Conservation (phyloP, 176 grass and related monocot genomes). For the Alloteropsis semialata region DNA sequence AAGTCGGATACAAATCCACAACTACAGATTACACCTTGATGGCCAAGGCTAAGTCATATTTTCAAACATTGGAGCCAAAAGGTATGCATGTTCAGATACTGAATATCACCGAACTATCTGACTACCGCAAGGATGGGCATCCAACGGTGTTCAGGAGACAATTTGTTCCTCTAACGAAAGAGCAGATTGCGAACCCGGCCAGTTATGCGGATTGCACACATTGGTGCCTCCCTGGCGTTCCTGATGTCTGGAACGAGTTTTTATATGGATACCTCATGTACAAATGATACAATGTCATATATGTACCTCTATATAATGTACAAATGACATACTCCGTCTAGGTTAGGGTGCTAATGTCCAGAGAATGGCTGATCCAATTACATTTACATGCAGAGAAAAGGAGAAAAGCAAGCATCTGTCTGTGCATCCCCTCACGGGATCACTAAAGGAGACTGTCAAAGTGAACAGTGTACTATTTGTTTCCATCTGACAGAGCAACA, state of each 20-base stretch:
- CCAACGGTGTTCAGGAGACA: constrained; percentile 51
- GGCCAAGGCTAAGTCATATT: constrained; percentile 31
- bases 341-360: constrained; percentile 14
- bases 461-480: not conserved
- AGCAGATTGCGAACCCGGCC: constrained; percentile 46
- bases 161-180: constrained; percentile 29
- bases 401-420: not conserved
- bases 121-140: constrained; percentile 72
- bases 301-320: not conserved
- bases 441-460: not conserved
- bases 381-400: not conserved
- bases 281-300: not conserved
- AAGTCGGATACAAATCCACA: constrained; percentile 31
- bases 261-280: constrained; percentile 47
- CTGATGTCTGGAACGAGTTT: constrained; percentile 68
- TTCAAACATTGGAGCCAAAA: constrained; percentile 35
- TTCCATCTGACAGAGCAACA: not conserved
- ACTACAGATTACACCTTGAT: constrained; percentile 61
- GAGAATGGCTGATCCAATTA: not conserved
- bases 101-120: constrained; percentile 64
- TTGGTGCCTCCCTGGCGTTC: constrained; percentile 62
- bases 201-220: constrained; percentile 62
- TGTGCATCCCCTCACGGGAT: not conserved
- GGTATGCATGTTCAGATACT: constrained; percentile 61
- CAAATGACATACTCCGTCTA: not conserved